Conservation (phyloP, 176 grass and related monocot species). For the Miscanthus lutarioriparius region DNA sequence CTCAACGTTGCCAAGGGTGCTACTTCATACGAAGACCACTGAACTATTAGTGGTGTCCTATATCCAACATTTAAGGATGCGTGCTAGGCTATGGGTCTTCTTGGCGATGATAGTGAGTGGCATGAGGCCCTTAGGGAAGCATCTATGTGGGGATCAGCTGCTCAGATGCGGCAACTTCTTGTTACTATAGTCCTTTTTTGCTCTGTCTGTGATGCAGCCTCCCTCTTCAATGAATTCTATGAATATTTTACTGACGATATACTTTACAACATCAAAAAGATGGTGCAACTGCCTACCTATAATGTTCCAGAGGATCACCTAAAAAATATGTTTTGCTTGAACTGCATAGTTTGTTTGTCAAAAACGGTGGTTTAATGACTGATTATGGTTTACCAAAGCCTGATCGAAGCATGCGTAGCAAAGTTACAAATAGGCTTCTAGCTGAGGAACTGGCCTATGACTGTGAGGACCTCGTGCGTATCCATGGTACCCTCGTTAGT, state of each 20-base stretch:
- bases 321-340: constrained; percentile 20
- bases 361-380: background rate
- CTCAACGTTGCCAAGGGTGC: constrained; percentile 19
- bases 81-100: constrained; percentile 8
- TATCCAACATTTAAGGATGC: constrained; percentile 25
- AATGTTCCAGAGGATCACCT: background rate
- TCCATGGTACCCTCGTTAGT: background rate
- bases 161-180: background rate
- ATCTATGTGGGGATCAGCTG: background rate
- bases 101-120: constrained; percentile 43
- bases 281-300: background rate
- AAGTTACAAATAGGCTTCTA: background rate
- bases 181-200: background rate
- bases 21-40: background rate
- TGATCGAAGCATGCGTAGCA: background rate
- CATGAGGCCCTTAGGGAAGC: constrained; percentile 16
- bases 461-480: background rate
- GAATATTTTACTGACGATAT: constrained; percentile 27
- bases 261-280: background rate
- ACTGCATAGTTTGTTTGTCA: constrained; percentile 4
- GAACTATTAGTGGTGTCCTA: background rate
- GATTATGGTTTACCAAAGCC: background rate
- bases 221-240: background rate
- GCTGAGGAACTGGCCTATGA: constrained; percentile 6
- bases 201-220: no score